Base-by-base conservation (phyloP, 192 early-diverging fungal species). In the Coemansia sp. region DNA sequence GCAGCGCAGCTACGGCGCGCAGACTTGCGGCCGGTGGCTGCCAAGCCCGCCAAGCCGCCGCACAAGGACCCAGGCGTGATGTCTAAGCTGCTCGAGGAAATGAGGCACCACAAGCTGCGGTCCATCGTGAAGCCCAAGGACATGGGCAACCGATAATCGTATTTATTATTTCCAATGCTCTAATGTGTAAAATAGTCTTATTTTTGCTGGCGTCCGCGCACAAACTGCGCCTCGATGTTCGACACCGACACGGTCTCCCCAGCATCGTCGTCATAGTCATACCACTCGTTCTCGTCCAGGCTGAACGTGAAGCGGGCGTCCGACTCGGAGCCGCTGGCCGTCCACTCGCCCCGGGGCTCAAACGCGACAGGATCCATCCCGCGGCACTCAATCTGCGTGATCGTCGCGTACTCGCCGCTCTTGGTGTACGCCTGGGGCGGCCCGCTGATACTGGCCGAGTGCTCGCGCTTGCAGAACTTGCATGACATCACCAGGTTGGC, bases 401-500 rank as follows among this genome's bases (percentile, higher is more conserved):
- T 68, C 42, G 82, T 80, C 48, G 84, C 83, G 42, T 86, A 87
- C 53, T 83, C 52, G 12, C 81, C 87, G 57, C 49, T 86, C 46
- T 84, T 87, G 3, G 62, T 66, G 56, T 71, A 81, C 5, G 61
- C 40, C 6, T 24, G 28, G 4, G 67, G 64, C 0, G 31, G 45
- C 8, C 52, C 44, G 10, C 57, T 51, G 27, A 67, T 83, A 80
- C 81, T 81, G 23, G 84, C 83, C 25, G 84, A 87, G 47, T 80
- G 73, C 63, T 90, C 88, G 43, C 88, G 85, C 62, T 87, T 89
- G 77, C 91, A 95, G 62, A 91, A 92, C 81, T 95, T 92, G 86
- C 93, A 98, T 35, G 72, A 69, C 90, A 98, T 94, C 29, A 91
- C 87, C 35, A 95, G 67, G 68, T 95, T 95, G 31, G 94, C 92